Percentiles rank a stretch among this genome's conserved stretches.
Conservation (phyloP, 768 basidiomycete genomes). For the Macrolepiota fuliginosa region DNA sequence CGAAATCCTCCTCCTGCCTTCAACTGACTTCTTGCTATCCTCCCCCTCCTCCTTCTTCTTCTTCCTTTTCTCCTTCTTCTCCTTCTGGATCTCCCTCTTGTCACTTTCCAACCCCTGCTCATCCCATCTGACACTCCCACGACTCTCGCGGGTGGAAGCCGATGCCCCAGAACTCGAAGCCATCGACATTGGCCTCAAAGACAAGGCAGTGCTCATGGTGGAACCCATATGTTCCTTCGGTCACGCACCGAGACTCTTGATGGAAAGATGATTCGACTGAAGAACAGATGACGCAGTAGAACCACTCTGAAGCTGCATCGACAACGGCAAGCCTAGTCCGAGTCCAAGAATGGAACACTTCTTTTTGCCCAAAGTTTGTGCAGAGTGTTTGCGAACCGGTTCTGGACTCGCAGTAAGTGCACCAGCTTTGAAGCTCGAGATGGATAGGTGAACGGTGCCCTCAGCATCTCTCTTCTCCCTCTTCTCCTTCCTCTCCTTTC, state of each 20-base stretch:
- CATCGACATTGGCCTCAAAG: slow-evolving; percentile 28
- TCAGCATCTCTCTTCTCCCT: slow-evolving; percentile 24
- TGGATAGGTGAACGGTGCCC: slow-evolving; percentile 45
- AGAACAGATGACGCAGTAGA: slow-evolving; percentile 34
- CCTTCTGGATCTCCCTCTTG: slow-evolving; percentile 26
- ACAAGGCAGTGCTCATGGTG: slow-evolving; percentile 34
- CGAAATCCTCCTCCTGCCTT: slow-evolving; percentile 52
- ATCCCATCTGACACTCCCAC: slow-evolving; percentile 30
- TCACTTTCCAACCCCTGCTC: slow-evolving; percentile 32
- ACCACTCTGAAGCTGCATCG: slow-evolving; percentile 40
- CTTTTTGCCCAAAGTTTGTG: slow-evolving; percentile 48
- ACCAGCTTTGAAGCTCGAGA: slow-evolving; percentile 71
- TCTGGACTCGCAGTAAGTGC: slow-evolving; percentile 28
- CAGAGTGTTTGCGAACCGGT: slow-evolving; percentile 15
- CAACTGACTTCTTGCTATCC: slow-evolving; percentile 45
- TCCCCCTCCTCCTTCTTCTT: slow-evolving; percentile 22
- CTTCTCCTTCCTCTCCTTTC: slow-evolving; percentile 25
- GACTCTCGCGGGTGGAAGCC: slow-evolving; percentile 20
- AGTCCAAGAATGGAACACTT: slow-evolving; percentile 58
- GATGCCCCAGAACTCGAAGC: slow-evolving; percentile 30
- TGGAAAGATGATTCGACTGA: slow-evolving; percentile 16
- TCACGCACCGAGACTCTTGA: slow-evolving; percentile 25
- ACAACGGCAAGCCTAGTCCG: slow-evolving; percentile 54
- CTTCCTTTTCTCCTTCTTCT: slow-evolving; percentile 25
- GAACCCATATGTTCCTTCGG: slow-evolving; percentile 24